Evolutionary conservation across 2,329 filamentous ascomycete species (phyloP).

Genomic region (Fusarium sambucinum): DNA sequence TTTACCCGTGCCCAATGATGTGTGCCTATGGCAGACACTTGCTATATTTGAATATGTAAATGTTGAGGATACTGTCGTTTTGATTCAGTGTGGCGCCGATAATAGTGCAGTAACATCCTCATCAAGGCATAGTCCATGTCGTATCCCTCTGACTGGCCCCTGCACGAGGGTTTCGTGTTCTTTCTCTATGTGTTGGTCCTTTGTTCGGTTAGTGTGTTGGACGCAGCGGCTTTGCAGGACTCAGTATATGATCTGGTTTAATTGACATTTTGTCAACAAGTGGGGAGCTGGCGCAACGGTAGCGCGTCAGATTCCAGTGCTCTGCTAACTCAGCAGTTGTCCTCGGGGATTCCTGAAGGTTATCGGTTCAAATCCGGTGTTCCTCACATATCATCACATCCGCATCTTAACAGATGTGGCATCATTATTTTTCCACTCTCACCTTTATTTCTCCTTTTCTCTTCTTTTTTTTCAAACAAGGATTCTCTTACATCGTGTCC

Average conservation of each 20-base stretch:
- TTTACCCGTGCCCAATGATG: no score
- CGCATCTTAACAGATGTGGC: no score
- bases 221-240: no score
- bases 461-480: background rate
- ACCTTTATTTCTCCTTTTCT: background rate
- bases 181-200: background rate
- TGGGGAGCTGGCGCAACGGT: conserved; percentile 29
- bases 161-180: background rate
- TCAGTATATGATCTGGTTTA: background rate
- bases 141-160: no score
- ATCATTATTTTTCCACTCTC: background rate
- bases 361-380: conserved; percentile 37
- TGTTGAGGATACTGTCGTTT: background rate
- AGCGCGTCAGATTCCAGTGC: conserved; percentile 27
- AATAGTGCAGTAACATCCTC: no score
- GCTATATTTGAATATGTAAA: background rate
- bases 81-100: background rate
- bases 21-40: background rate
- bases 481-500: background rate
- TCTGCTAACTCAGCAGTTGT: background rate
- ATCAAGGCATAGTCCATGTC: no score
- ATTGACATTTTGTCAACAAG: background rate
- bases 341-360: conserved; percentile 27
- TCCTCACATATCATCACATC: conserved; percentile 8
- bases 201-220: background rate